Base-by-base conservation (phyloP, 75 land plant genomes). In the Adiantum capillusveneris region DNA sequence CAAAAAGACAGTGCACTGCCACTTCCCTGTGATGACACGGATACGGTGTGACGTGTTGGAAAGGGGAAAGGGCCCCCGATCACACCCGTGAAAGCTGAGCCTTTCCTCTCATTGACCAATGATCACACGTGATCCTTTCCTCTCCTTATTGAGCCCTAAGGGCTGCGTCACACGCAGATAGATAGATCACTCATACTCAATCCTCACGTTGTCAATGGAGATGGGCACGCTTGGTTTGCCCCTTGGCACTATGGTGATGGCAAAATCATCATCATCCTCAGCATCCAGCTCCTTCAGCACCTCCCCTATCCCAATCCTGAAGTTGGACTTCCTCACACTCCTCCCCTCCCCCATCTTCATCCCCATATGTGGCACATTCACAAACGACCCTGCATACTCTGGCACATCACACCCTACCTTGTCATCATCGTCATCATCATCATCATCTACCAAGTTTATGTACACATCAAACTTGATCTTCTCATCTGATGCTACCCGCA, bases 361-460 rank as follows among this genome's bases (percentile, higher is more conserved):
- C 7, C 7, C 37, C 37, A 9, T 34, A 9, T 34, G 37, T 0
- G 84, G 81, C 34, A 81, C 71, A 64, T 72, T 75, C 55, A 77
- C 69, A 34, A 71, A 84, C 13, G 81, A 78, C 6, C 84, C 88
- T 0, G 76, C 81, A 31, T 68, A 75, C 69, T 84, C 74, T 0
- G 31, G 22, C 0, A 59, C 57, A 5, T 53, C 69, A 1, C 73
- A 64, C 13, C 46, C 51, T 13, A 52, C 56, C 37, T 34, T 34
- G n/a, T n/a, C n/a, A n/a, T n/a, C n/a, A n/a, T n/a, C n/a, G 18
- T 11, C 30, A 0, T 16, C 13, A 24, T 62, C 34, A 44, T 56
- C 57, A 70, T 17, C 65, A 5, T 44, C 51, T 6, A 0, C 69
- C 42, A 73, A 26, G 52, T 84, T 79, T 17, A 84, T 36, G 52